Conservation (phyloP, 495 filamentous ascomycete species). For the Penicillium arizonense region DNA sequence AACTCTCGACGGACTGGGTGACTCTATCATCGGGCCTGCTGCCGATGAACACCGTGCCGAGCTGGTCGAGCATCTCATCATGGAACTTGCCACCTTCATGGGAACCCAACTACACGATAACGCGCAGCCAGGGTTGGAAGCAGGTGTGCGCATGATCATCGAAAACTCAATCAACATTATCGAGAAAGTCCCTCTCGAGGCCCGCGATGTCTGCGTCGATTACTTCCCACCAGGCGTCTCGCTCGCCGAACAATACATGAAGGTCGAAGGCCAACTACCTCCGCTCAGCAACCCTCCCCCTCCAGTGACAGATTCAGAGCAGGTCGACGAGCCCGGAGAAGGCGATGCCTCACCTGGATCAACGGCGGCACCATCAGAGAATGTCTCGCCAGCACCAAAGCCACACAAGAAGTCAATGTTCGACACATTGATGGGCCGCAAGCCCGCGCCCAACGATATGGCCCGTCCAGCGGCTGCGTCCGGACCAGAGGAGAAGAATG, state of each 20-base stretch:
- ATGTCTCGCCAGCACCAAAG: slow-evolving; percentile 20
- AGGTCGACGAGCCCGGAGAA: slow-evolving; percentile 31
- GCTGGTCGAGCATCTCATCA: slow-evolving; percentile 67
- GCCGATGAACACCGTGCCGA: slow-evolving; percentile 60
- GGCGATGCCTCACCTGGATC: slow-evolving; percentile 29
- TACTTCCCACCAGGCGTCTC: slow-evolving; percentile 74
- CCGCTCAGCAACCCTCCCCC: slow-evolving; percentile 59
- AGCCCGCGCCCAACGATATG: slow-evolving; percentile 13
- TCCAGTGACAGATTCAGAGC: slow-evolving; percentile 13
- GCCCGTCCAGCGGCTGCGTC: slow-evolving; percentile 4
- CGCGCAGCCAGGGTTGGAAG: slow-evolving; percentile 71
- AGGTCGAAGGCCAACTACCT: slow-evolving; percentile 74
- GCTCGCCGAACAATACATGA: slow-evolving; percentile 74
- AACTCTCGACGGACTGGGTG: slow-evolving; percentile 85
- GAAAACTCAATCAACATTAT: slow-evolving; percentile 87
- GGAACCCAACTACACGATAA: slow-evolving; percentile 72
- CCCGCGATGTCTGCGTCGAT: slow-evolving; percentile 82
- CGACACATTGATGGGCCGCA: slow-evolving; percentile 47
- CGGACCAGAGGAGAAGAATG: slow-evolving; percentile 12
- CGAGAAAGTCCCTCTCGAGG: slow-evolving; percentile 84
- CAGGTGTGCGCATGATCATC: slow-evolving; percentile 84
- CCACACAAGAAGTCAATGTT: slow-evolving; percentile 41
- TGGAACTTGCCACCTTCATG: slow-evolving; percentile 67
- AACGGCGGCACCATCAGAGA: slow-evolving; percentile 25
- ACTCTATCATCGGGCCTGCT: slow-evolving; percentile 62